Base-by-base conservation (phyloP, 202 grass and related monocot genomes). In the Zizania palustris region DNA sequence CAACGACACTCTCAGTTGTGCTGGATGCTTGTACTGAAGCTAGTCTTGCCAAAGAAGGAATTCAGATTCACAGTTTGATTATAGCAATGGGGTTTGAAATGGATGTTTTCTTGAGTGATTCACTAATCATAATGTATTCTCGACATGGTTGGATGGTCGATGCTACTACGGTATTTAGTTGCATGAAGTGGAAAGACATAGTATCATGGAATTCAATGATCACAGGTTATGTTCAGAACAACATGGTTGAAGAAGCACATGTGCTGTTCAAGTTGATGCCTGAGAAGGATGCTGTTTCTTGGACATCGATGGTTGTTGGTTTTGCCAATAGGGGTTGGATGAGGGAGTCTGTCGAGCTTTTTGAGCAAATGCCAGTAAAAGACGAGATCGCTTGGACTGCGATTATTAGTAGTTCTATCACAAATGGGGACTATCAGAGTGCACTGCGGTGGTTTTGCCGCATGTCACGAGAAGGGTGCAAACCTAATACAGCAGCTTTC, bases 161-260 rank as follows among this genome's bases (percentile, higher is more conserved):
- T 83, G 87, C 91, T 58, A 80, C 28, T 69, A 90, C 61, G 53
- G 57, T 36, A 37, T 93, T 93, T 63, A 33, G 51, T 77, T 90
- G 12, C 78, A 87, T 93, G 84, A 42, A 83, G 33, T 62, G 43
- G 70, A 89, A 85, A 87, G 87, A 83, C 85, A 62, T 87, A 57
- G 84, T 90, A 15, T 93, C 90, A 10, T 93, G 90, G 90, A 93
- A 90, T 77, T 93, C 90, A 11, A 64, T 93, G 75, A 76, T 93
- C 44, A 76, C 81, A 16, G 90, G 84, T n/a, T 93, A 93, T 36
- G 48, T 90, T 79, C 82, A 74, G 74, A 68, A 83, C 69, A 34
- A 83, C 63, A 71, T 81, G 66, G 61, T 93, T 22, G 87, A 93
- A 77, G 87, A 90, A 39, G 90, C 78, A 16, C 62, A 87, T 65